Base-by-base conservation (phyloP, 139 green algal species). In the Nannochloris sp. region DNA sequence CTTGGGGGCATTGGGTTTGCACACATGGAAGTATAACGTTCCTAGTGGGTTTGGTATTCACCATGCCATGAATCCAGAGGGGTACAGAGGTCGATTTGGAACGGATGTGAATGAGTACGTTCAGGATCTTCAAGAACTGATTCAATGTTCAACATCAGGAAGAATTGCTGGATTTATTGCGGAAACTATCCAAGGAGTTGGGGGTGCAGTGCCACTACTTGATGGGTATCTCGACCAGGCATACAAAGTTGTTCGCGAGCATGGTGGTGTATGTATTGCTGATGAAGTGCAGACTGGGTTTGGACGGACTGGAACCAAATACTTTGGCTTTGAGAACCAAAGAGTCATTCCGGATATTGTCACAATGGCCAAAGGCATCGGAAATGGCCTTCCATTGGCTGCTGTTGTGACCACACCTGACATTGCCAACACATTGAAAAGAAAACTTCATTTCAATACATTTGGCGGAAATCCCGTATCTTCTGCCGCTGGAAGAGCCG, bases 221-320 rank as follows among this genome's bases (percentile, higher is more conserved):
- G 68, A 85, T 27, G 92, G 88, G 4, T 98, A 96, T 81, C 72
- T 98, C 61, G 82, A 87, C 3, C 78, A 71, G 10, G 87, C 79
- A 11, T 97, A 98, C 72, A 76, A 95, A 80, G 78, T 86, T 25
- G 71, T 97, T 18, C 77, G 93, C 2, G 78, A 78, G n/a, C 84
- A 85, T 4, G 92, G 92, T 18, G 92, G 92, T 16, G 51, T 98
- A 40, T 96, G 87, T 75, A 95, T 98, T 44, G 90, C 93, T 0
- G 92, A 98, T 67, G 92, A 98, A 73, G 92, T 98, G 31, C 92
- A 98, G 76, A 95, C 88, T 16, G 92, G 92, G n/a, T 98, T 98
- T 73, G 92, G 93, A 12, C 76, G 92, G 60, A 96, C 87, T 0
- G 92, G 92, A 31, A 82, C 69, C 25, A 57, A 90, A 61, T 98